Base-by-base conservation (phyloP, 306 rosid genomes). In the Lathyrus aphaca region DNA sequence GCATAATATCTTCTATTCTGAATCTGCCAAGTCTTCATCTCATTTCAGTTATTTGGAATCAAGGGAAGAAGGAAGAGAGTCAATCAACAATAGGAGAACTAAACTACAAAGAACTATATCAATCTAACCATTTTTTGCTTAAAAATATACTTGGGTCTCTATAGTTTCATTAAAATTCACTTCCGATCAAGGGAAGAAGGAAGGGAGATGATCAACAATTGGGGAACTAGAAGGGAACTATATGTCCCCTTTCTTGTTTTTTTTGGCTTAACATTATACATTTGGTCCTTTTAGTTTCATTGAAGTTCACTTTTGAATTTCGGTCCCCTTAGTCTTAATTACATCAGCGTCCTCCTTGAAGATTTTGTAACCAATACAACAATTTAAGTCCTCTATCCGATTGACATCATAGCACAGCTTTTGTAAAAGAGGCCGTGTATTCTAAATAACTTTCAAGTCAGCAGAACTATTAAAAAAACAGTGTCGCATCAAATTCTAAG, bases 31-130 rank as follows among this genome's bases (percentile, higher is more conserved):
- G 53, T 13, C 17, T 48, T 18, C 21, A 8, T 21, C 74, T 57
- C 56, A 49, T 56, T 64, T 73, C 48, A n/a, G 67, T 45, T 66
- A 48, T 58, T 57, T 60, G 40, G 39, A 44, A 73, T 40, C 56
- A 64, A 23, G 38, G 25, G 56, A 38, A 10, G 51, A 40, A 25
- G 29, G 29, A 30, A 30, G 6, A 7, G 35, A 30, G 35, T 4
- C 35, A 7, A 30, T 30, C 35, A 30, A 4, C 35, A 30, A 30
- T 30, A 30, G 35, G 35, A 30, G 35, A 30, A 30, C 35, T 30
- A 30, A 30, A 30, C 35, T 30, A 30, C 35, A 30, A 30, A 30
- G 6, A 30, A 5, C 35, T 30, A 30, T 30, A 30, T 30, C 6
- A 5, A 0, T 30, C 35, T 30, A 6, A 30, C 1, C 35, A 4